Percentiles rank a stretch among this genome's conserved stretches.
Evolutionary conservation across 202 grass and related monocot genomes (phyloP).

Genomic region (Eragrostis tef): DNA sequence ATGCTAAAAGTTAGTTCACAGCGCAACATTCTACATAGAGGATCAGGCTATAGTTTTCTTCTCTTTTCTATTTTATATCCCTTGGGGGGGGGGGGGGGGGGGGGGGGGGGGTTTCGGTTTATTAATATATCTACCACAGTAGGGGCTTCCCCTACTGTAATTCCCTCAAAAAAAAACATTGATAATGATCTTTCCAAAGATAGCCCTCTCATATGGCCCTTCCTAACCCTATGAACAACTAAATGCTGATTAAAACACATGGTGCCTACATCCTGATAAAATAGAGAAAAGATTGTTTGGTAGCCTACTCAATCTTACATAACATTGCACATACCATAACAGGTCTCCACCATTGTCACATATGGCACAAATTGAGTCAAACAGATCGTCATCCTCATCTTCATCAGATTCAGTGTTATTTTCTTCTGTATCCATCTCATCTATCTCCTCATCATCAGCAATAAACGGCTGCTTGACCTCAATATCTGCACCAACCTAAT

Average conservation of each 20-base stretch:
- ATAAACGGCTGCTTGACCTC: constrained; percentile 75
- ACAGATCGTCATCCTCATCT: constrained; percentile 71
- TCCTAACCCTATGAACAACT: constrained; percentile 19
- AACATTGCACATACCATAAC: constrained; percentile 60
- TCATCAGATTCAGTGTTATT: constrained; percentile 64
- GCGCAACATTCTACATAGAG: too few species aligned
- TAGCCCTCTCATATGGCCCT: constrained; percentile 7
- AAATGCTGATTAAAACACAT: constrained; percentile 40
- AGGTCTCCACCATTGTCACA: constrained; percentile 94
- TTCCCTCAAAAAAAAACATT: too few species aligned
- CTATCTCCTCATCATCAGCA: constrained; percentile 61
- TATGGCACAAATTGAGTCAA: constrained; percentile 87
- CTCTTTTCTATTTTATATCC: too few species aligned
- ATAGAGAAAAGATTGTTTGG: constrained; percentile 33
- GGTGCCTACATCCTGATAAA: neutral
- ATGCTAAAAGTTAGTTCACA: neutral
- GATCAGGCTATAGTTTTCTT: too few species aligned
- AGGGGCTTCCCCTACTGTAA: too few species aligned
- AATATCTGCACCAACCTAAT: constrained; percentile 56
- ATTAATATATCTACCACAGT: too few species aligned
- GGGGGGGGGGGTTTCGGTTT: too few species aligned
- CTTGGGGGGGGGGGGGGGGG: too few species aligned
- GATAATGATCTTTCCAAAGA: neutral
- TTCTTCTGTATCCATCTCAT: constrained; percentile 52
- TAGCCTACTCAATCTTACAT: constrained; percentile 43